Percentiles rank a stretch among this genome's conserved stretches.
Evolutionary conservation across 1,139 yeast species (phyloP).

Genomic region (Meyerozyma carpophila): DNA sequence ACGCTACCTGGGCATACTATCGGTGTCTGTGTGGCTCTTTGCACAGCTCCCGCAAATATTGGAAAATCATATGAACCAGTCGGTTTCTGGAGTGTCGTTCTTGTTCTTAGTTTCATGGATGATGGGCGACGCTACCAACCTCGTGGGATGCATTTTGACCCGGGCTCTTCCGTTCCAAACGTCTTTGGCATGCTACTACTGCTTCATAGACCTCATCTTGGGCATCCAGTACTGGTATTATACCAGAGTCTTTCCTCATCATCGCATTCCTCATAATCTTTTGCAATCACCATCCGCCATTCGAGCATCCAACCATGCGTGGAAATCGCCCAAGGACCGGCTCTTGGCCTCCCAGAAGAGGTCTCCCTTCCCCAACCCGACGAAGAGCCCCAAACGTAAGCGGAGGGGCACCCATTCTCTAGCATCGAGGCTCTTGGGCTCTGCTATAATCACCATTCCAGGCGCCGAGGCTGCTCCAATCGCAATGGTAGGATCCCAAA

Average conservation of each 20-base stretch:
- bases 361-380: neutral
- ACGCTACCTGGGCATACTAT: constrained; percentile 8
- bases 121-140: constrained; percentile 19
- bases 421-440: neutral
- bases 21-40: constrained; percentile 17
- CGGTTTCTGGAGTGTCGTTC: constrained; percentile 20
- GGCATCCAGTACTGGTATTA: constrained; percentile 23
- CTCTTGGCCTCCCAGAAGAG: neutral
- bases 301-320: constrained; percentile 3
- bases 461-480: constrained; percentile 1
- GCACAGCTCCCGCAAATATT: constrained; percentile 25
- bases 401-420: neutral
- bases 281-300: constrained; percentile 14
- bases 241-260: constrained; percentile 16
- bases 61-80: constrained; percentile 19
- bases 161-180: constrained; percentile 22
- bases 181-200: constrained; percentile 19
- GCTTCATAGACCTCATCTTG: constrained; percentile 20
- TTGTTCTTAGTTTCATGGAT: constrained; percentile 20
- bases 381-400: neutral
- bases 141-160: constrained; percentile 19
- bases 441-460: neutral
- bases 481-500: neutral
- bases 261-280: constrained; percentile 13
- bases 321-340: neutral